phyloP scores from a whole-genome alignment of 345 rosid genomes.

The Camelina hispida region DNA sequence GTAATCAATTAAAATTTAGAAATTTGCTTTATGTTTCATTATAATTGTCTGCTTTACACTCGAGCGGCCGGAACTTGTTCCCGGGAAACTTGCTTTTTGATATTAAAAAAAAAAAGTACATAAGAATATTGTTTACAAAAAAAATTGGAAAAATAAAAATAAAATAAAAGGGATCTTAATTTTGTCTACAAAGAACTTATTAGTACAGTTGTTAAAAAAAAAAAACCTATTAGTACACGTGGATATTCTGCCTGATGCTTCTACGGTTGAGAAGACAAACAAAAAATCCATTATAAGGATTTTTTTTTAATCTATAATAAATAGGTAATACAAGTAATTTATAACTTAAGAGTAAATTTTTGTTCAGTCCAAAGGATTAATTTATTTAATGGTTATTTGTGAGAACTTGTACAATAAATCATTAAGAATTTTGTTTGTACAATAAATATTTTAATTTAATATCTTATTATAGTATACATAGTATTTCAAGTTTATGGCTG shows the following conservation, averaged over 20 bases:
- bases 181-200: conserved; percentile 26
- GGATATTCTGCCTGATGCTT: conserved; percentile 31
- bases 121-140: conserved; percentile 19
- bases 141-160: not conserved
- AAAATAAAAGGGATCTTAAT: conserved; percentile 13
- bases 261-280: conserved; percentile 8
- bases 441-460: conserved; percentile 1
- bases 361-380: not conserved
- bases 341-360: no score
- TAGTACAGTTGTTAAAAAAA: conserved; percentile 26
- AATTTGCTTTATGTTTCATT: conserved; percentile 39
- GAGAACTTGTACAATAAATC: not conserved
- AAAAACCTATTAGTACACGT: conserved; percentile 40
- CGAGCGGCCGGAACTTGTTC: conserved; percentile 48
- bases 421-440: not conserved
- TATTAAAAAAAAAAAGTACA: conserved; percentile 10
- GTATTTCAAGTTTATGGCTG: not conserved
- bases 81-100: conserved; percentile 41
- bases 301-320: not conserved
- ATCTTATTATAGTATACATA: no score
- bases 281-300: not conserved
- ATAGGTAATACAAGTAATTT: not conserved
- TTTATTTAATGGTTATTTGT: not conserved
- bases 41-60: conserved; percentile 46
- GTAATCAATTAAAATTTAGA: conserved; percentile 19